Conservation (phyloP, 2,329 filamentous ascomycete species). For the Aaosphaeria pasadenensis region DNA sequence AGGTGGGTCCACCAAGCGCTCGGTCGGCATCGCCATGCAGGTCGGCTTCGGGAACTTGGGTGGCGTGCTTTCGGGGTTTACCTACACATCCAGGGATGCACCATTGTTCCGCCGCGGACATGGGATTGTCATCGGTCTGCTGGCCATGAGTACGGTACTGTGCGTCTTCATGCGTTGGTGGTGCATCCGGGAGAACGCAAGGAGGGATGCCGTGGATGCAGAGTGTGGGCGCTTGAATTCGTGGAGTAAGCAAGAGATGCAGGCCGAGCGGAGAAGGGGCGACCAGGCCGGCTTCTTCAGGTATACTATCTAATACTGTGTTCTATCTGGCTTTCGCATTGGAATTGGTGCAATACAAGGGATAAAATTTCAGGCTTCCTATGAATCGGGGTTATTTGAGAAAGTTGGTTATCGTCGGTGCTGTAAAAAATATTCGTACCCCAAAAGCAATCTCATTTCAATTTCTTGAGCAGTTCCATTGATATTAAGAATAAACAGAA, state of each 20-base stretch:
- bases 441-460: too few species aligned
- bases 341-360: too few species aligned
- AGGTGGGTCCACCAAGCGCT: constrained; percentile 51
- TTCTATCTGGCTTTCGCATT: too few species aligned
- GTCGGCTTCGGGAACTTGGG: constrained; percentile 47
- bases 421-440: too few species aligned
- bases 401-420: too few species aligned
- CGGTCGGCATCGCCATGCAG: constrained; percentile 53
- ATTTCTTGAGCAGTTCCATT: too few species aligned
- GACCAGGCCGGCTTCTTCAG: constrained; percentile 48
- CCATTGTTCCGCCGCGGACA: constrained; percentile 43
- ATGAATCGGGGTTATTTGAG: too few species aligned
- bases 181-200: constrained; percentile 52
- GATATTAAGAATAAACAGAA: too few species aligned
- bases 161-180: constrained; percentile 56
- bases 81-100: constrained; percentile 41
- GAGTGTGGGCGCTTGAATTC: constrained; percentile 18
- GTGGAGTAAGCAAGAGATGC: constrained; percentile 43
- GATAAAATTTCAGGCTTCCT: too few species aligned
- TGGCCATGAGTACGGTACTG: constrained; percentile 46
- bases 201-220: constrained; percentile 49
- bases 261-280: constrained; percentile 51
- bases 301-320: constrained; percentile 20
- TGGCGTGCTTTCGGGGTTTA: constrained; percentile 46
- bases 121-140: constrained; percentile 38